These are phyloP conservation scores for Mycena albidolilacea DNA, from an alignment of 768 basidiomycete genomes.

Conservation along the genomic window DNA sequence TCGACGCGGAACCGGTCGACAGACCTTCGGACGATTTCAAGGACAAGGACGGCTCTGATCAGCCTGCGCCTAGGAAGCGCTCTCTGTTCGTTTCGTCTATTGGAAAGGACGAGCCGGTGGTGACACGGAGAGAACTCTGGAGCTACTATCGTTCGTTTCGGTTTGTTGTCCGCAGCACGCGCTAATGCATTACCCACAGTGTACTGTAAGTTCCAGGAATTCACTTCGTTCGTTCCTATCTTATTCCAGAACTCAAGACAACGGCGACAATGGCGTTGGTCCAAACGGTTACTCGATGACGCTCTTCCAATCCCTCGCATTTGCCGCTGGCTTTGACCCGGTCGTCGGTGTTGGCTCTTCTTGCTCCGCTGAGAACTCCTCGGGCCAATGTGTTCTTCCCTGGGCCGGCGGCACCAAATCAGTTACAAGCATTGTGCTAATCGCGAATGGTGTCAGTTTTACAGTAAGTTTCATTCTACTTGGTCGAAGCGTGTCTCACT, in stretches of 20 bases:
- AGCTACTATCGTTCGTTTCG: constrained; percentile 77
- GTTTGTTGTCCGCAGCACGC: neutral
- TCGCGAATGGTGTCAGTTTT: constrained; percentile 84
- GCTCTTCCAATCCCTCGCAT: constrained; percentile 80
- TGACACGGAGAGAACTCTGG: constrained; percentile 84
- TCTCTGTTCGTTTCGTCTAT: constrained; percentile 56
- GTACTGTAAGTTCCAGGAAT: constrained; percentile 43
- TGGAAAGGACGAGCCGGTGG: constrained; percentile 72
- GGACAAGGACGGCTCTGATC: constrained; percentile 26
- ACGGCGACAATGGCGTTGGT: constrained; percentile 74
- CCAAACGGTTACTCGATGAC: constrained; percentile 80
- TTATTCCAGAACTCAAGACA: constrained; percentile 50
- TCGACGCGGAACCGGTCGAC: constrained; percentile 29
- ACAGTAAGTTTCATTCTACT: constrained; percentile 60
- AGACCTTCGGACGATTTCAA: constrained; percentile 35
- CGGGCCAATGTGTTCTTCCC: constrained; percentile 83
- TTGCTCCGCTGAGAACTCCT: constrained; percentile 69
- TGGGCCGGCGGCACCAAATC: constrained; percentile 83
- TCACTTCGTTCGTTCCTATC: neutral
- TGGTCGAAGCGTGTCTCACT: neutral
- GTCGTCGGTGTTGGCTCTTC: constrained; percentile 78
- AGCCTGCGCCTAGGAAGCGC: constrained; percentile 37
- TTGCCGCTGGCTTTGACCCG: constrained; percentile 83
- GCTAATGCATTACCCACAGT: constrained; percentile 57
- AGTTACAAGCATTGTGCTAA: constrained; percentile 82